Percentiles rank a stretch among this genome's conserved stretches.
Evolutionary conservation across 805 yeast species (phyloP).

Genomic region (Osmozyma mogii): DNA sequence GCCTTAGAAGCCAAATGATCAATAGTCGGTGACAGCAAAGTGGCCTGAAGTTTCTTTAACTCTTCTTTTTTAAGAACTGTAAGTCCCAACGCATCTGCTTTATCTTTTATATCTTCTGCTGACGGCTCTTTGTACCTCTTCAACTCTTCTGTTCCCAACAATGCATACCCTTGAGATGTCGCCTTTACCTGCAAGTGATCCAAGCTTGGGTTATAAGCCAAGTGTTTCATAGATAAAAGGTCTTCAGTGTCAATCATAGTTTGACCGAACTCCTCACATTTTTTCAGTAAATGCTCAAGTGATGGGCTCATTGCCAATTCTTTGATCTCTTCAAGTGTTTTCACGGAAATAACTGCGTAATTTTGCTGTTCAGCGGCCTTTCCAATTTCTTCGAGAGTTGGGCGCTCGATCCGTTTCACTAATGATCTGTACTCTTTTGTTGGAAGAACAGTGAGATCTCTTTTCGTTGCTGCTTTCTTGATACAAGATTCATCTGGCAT

Average conservation of each 20-base stretch:
- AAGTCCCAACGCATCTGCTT: conserved; percentile 3
- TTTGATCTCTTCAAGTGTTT: conserved; percentile 3
- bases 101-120: conserved; percentile 2
- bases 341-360: conserved; percentile 1
- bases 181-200: conserved; percentile 1
- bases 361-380: conserved; percentile 6
- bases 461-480: too few relatives aligned
- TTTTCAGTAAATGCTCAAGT: conserved; percentile 2
- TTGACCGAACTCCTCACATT: not conserved
- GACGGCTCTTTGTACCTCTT: not conserved
- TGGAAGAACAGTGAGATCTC: too few relatives aligned
- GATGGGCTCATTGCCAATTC: conserved; percentile 4
- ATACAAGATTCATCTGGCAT: too few relatives aligned
- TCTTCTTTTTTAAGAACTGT: not conserved
- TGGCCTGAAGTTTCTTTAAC: conserved; percentile 1
- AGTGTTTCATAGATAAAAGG: conserved; percentile 2
- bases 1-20: not conserved
- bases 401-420: conserved; percentile 11
- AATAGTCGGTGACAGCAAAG: not conserved
- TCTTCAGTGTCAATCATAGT: conserved; percentile 4
- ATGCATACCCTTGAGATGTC: not conserved
- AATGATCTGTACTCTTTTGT: too few relatives aligned
- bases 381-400: conserved; percentile 6
- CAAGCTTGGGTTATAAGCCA: conserved; percentile 8
- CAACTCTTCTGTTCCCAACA: not conserved